Conservation (phyloP, 352 stramenopile species). For the Globisporangium cederbergense region DNA sequence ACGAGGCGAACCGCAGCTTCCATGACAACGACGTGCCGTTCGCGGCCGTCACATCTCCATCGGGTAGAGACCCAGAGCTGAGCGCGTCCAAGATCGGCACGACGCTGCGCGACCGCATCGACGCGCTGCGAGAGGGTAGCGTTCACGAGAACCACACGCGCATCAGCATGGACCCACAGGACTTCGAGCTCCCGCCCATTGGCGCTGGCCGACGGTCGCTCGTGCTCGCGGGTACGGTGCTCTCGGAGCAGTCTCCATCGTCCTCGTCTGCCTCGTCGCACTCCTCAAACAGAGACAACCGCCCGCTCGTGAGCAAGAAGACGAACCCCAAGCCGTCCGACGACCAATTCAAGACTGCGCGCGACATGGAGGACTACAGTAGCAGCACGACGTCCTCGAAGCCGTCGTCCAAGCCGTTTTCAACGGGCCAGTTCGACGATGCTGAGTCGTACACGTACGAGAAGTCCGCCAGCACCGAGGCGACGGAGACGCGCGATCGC, state of each 20-base stretch:
- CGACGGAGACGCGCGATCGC: slow-evolving; percentile 19
- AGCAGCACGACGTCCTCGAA: slow-evolving; percentile 20
- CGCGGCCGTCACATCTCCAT: slow-evolving; percentile 26
- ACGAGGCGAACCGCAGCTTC: slow-evolving; percentile 15
- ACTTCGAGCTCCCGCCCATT: slow-evolving; percentile 20
- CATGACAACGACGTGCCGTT: slow-evolving; percentile 17
- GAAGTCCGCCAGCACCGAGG: background rate
- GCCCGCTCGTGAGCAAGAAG: background rate
- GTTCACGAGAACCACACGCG: slow-evolving; percentile 48
- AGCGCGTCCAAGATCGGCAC: slow-evolving; percentile 10
- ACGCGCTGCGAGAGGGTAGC: slow-evolving; percentile 47
- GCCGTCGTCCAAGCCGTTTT: slow-evolving; percentile 17
- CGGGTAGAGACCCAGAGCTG: slow-evolving; percentile 8
- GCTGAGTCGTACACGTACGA: slow-evolving; percentile 19
- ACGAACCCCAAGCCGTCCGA: slow-evolving; percentile 23
- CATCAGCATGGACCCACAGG: slow-evolving; percentile 34
- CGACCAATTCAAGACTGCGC: slow-evolving; percentile 38
- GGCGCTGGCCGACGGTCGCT: slow-evolving; percentile 23
- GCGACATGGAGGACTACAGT: slow-evolving; percentile 21
- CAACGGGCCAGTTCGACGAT: slow-evolving; percentile 49
- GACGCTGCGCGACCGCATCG: slow-evolving; percentile 61
- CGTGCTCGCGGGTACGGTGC: slow-evolving; percentile 32
- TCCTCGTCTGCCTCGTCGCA: slow-evolving; percentile 20
- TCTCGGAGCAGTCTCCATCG: slow-evolving; percentile 28
- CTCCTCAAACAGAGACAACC: background rate